Conservation (phyloP, 192 early-diverging fungal genomes). For the Lunasporangiospora selenospora region DNA sequence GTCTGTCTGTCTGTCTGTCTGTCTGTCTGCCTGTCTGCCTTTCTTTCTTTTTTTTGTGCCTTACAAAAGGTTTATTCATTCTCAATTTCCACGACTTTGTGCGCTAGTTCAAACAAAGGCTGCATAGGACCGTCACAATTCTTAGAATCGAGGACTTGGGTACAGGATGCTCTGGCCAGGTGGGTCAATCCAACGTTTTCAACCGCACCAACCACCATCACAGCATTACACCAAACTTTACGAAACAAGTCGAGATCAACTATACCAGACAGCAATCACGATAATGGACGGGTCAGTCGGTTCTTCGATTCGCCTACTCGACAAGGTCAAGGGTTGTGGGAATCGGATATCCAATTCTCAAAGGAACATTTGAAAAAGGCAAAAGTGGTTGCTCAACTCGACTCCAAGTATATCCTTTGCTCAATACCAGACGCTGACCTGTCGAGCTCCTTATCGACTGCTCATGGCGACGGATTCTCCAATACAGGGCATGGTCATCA, state of each 20-base stretch:
- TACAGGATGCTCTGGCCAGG: slow-evolving; percentile 45
- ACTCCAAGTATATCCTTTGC: slow-evolving; percentile 71
- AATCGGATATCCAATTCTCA: slow-evolving; percentile 36
- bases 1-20: too few species aligned
- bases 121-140: too few species aligned
- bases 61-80: too few species aligned
- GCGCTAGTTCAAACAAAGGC: too few species aligned
- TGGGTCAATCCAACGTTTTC: slow-evolving; percentile 48
- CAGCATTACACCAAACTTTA: slow-evolving; percentile 2
- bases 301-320: slow-evolving; percentile 35
- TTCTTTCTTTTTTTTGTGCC: too few species aligned
- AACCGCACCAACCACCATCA: slow-evolving; percentile 29
- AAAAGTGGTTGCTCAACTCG: slow-evolving; percentile 67
- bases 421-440: too few species aligned
- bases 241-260: neutral
- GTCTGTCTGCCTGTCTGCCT: too few species aligned
- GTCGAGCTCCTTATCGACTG: too few species aligned
- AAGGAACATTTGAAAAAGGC: slow-evolving; percentile 51
- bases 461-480: neutral
- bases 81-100: too few species aligned
- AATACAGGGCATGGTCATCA: neutral
- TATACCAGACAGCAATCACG: too few species aligned
- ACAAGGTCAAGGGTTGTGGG: neutral
- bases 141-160: slow-evolving; percentile 48
- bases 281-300: slow-evolving; percentile 15